Percentiles rank a stretch among this genome's conserved stretches.
These are phyloP conservation scores for Tubosaeta sp. DNA, from an alignment of 768 basidiomycete species.

Conservation along the genomic window DNA sequence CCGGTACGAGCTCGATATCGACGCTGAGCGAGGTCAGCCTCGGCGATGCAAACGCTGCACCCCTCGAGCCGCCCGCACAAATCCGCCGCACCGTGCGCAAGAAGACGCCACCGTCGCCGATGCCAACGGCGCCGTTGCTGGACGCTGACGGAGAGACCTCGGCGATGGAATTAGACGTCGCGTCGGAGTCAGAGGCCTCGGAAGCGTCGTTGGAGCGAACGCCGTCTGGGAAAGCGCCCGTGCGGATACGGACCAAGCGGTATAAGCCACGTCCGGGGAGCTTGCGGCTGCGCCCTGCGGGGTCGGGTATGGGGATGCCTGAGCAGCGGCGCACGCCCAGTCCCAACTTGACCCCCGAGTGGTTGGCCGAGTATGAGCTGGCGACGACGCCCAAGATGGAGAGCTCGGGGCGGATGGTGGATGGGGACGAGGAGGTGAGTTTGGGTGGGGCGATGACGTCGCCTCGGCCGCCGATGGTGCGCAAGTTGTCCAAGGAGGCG, in stretches of 20 bases:
- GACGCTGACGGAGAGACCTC: constrained; percentile 33
- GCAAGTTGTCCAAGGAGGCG: constrained; percentile 29
- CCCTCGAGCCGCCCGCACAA: constrained; percentile 27
- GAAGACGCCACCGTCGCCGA: constrained; percentile 32
- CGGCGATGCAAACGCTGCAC: constrained; percentile 11
- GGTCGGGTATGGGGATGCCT: constrained; percentile 10
- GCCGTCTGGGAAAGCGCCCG: constrained; percentile 35
- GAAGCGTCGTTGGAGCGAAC: constrained; percentile 32
- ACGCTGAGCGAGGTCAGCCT: constrained; percentile 24
- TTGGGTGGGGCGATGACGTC: constrained; percentile 12
- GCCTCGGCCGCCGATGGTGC: constrained; percentile 22
- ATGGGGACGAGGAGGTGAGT: not conserved
- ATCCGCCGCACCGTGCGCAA: constrained; percentile 35
- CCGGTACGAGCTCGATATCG: constrained; percentile 28
- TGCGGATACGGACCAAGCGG: constrained; percentile 52
- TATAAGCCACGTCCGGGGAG: constrained; percentile 43
- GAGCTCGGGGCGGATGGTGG: constrained; percentile 27
- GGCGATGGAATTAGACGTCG: not conserved
- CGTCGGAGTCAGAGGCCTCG: constrained; percentile 35
- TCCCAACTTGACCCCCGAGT: constrained; percentile 50
- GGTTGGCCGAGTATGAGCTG: constrained; percentile 48
- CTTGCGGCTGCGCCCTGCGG: constrained; percentile 38
- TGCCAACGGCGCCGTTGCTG: not conserved
- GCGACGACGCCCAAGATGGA: constrained; percentile 55
- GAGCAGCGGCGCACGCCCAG: constrained; percentile 36